A percentile compares a stretch with the other conserved stretches of the same genome.
These are phyloP conservation scores for Aureobasidium musti DNA, from an alignment of 2,329 filamentous ascomycete species.

Conservation along the genomic window DNA sequence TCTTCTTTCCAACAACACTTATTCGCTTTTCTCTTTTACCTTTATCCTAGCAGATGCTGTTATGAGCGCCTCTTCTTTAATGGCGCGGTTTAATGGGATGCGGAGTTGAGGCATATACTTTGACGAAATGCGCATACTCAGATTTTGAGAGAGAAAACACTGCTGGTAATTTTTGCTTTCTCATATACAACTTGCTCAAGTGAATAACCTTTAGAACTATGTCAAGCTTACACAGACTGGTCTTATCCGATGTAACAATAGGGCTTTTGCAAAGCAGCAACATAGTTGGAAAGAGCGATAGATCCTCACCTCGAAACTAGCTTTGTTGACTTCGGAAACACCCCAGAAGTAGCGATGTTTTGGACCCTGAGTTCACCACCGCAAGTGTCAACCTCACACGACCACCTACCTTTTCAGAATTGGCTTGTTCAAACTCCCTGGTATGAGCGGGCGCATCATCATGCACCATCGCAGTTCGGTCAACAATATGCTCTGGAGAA, in stretches of 20 bases:
- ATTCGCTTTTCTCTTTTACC: neutral
- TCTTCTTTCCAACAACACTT: constrained; percentile 6
- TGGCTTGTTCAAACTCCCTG: neutral
- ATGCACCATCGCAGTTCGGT: too few relatives aligned
- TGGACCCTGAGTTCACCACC: too few relatives aligned
- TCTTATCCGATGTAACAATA: neutral
- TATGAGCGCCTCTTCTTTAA: neutral
- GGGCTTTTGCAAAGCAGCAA: neutral
- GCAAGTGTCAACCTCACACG: neutral
- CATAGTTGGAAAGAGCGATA: neutral
- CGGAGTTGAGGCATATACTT: constrained; percentile 13
- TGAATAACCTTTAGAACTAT: neutral
- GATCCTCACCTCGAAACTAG: too few relatives aligned
- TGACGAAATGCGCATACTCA: constrained; percentile 19
- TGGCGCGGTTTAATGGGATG: constrained; percentile 7
- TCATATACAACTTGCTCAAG: neutral
- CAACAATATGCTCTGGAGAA: too few relatives aligned
- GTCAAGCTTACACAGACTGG: too few relatives aligned
- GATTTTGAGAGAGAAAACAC: neutral
- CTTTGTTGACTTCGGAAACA: too few relatives aligned
- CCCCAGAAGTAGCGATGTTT: too few relatives aligned
- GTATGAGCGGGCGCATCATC: neutral
- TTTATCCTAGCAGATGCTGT: neutral
- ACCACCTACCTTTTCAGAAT: neutral
- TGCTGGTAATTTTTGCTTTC: neutral